Evolutionary conservation across 306 rosid species (phyloP).

Genomic region (Dalbergia cultrata): DNA sequence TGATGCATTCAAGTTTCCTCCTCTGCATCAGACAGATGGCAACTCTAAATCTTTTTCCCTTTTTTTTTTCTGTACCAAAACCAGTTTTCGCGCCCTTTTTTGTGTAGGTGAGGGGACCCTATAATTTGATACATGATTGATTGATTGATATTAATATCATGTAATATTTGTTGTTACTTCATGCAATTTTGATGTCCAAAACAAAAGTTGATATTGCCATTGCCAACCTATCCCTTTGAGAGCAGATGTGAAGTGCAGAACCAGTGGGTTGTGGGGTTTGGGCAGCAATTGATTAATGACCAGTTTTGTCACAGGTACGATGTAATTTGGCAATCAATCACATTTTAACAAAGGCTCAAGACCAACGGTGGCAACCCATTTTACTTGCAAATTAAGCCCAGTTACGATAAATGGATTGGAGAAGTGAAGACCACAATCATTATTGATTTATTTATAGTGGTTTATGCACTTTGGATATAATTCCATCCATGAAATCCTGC

Average conservation of each 20-base stretch:
- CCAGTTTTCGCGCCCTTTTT: background rate
- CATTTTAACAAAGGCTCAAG: background rate
- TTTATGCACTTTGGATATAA: background rate
- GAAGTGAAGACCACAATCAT: background rate
- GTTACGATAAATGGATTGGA: background rate
- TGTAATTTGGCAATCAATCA: background rate
- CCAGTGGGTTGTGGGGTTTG: background rate
- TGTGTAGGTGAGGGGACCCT: background rate
- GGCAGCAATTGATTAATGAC: background rate
- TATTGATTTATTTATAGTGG: background rate
- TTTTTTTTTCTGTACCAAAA: background rate
- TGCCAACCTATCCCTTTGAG: slow-evolving; percentile 16
- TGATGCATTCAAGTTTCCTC: background rate
- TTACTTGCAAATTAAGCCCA: background rate
- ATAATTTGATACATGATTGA: background rate
- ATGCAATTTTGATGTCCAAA: slow-evolving; percentile 17
- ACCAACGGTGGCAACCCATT: background rate
- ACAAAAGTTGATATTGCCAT: background rate
- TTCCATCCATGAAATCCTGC: background rate
- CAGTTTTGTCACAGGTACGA: background rate
- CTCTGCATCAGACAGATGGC: background rate
- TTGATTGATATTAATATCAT: background rate
- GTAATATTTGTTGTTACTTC: slow-evolving; percentile 20
- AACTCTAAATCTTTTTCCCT: background rate
- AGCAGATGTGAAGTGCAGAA: background rate